Evolutionary conservation across 805 yeast genomes (phyloP), one percentile per base, ranked within the genome.

Genomic region (Hanseniaspora taiwanica): DNA sequence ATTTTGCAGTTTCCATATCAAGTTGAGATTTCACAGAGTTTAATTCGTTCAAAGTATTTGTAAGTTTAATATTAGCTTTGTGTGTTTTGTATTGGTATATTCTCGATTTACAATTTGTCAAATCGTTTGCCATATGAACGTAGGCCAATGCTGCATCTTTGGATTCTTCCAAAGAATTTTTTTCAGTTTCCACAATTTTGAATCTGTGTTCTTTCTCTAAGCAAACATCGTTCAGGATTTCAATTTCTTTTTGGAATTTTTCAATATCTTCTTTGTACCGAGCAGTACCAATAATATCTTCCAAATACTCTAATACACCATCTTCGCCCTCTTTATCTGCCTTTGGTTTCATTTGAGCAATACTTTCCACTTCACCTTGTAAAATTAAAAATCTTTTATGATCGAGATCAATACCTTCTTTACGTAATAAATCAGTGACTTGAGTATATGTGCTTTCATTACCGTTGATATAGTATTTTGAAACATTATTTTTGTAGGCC

Each of bases 321-420:
- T 91, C 97, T 51, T 89, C 97, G 47, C 76, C 76, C 40, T 84
- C 94, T 38, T 68, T 74, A 52, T 91, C 96, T 0, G 96, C 97
- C 54, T 89, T 91, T 9, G 99, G 82, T 55, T 89, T 89, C 99
- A 91, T 93, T 57, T 91, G 96, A 0, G 98, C 96, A 53, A 91
- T 91, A 48, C 87, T 80, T 63, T 91, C 99, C 34, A 91, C 98
- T 57, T 91, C 99, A 56, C 99, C 99, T 62, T 91, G 99, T 35
- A 91, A 65, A 54, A 91, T 93, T 50, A 91, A 68, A 52, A 91
- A 91, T 50, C 99, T 69, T 55, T 91, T 91, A 59, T 91, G 98
- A 49, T 87, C 94, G 46, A 91, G 67, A 59, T 91, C 98, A 43
- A 91, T 81, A 4, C 97, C 98, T 54, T 85, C 76, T 14, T 71